phyloP scores from a whole-genome alignment of 495 filamentous ascomycete genomes.

The Annulohypoxylon stygium region DNA sequence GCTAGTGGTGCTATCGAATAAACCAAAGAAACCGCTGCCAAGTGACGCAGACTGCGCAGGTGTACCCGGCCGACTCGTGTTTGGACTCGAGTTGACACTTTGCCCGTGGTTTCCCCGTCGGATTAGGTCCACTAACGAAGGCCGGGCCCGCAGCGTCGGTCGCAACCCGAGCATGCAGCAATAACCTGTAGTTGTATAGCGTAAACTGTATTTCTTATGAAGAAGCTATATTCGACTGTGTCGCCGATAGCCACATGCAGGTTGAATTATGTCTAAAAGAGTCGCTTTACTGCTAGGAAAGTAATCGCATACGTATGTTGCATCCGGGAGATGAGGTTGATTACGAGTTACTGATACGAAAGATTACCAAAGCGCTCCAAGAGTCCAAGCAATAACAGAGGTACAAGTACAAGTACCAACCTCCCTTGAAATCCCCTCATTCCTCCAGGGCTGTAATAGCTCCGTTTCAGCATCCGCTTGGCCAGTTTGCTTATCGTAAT shows the following conservation, averaged over 20 bases:
- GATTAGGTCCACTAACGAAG: slow-evolving; percentile 80
- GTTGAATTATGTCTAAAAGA: slow-evolving; percentile 8
- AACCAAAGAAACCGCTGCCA: slow-evolving; percentile 21
- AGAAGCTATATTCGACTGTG: slow-evolving; percentile 19
- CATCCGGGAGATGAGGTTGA: slow-evolving; percentile 37
- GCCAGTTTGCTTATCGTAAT: not conserved
- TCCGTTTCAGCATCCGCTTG: slow-evolving; percentile 16
- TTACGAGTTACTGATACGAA: slow-evolving; percentile 30
- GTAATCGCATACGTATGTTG: slow-evolving; percentile 32
- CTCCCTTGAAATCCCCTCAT: slow-evolving; percentile 20
- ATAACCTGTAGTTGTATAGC: slow-evolving; percentile 9
- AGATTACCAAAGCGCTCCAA: slow-evolving; percentile 18
- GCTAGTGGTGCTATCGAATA: too few relatives aligned
- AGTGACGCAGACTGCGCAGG: slow-evolving; percentile 44
- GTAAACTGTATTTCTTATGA: slow-evolving; percentile 15
- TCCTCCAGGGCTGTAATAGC: slow-evolving; percentile 4
- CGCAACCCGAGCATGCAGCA: slow-evolving; percentile 69
- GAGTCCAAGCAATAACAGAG: slow-evolving; percentile 3
- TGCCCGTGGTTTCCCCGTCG: slow-evolving; percentile 56
- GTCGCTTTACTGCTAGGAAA: slow-evolving; percentile 2
- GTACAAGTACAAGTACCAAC: slow-evolving; percentile 20
- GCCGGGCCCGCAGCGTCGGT: slow-evolving; percentile 75
- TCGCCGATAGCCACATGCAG: slow-evolving; percentile 6
- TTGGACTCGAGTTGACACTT: slow-evolving; percentile 47
- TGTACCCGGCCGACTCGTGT: slow-evolving; percentile 53